A percentile compares a stretch with the other conserved stretches of the same genome.
These are phyloP conservation scores for Monosporozyma aquatica DNA, from an alignment of 805 yeast genomes.

Conservation along the genomic window DNA sequence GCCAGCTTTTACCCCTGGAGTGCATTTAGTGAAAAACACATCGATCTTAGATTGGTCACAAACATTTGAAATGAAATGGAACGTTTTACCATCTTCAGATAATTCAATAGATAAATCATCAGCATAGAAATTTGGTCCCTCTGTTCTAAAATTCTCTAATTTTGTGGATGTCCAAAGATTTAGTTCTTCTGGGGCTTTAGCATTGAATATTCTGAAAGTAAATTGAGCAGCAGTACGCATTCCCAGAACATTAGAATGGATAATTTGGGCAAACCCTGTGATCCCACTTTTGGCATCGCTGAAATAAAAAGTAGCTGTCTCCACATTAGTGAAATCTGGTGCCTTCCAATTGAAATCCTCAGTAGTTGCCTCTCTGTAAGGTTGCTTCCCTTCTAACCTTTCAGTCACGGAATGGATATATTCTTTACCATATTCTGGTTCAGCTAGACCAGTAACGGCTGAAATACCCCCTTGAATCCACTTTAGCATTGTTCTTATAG, in stretches of 20 bases:
- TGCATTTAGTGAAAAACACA: conserved; percentile 47
- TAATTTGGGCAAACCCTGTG: conserved; percentile 86
- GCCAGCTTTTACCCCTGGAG: conserved; percentile 85
- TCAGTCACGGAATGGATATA: conserved; percentile 81
- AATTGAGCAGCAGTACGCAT: conserved; percentile 86
- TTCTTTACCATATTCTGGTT: conserved; percentile 91
- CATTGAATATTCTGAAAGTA: conserved; percentile 67
- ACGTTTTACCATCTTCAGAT: conserved; percentile 42
- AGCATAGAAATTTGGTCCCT: conserved; percentile 75
- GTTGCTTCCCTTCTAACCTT: conserved; percentile 45
- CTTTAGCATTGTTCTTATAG: conserved; percentile 43
- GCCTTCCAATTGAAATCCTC: conserved; percentile 67
- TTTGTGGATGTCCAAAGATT: conserved; percentile 85
- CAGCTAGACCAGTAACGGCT: conserved; percentile 95
- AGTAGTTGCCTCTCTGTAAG: conserved; percentile 48
- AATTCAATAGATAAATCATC: conserved; percentile 58
- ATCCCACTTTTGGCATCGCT: conserved; percentile 51
- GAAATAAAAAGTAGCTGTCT: conserved; percentile 90
- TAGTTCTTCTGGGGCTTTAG: conserved; percentile 19
- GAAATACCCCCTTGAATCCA: conserved; percentile 82
- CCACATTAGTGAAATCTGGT: conserved; percentile 83
- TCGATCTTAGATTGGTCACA: conserved; percentile 65
- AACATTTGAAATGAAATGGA: conserved; percentile 55
- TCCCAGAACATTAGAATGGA: conserved; percentile 87
- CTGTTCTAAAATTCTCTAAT: conserved; percentile 64